Evolutionary conservation across 2,329 filamentous ascomycete species (phyloP).

Genomic region (Xylariaceae sp.): DNA sequence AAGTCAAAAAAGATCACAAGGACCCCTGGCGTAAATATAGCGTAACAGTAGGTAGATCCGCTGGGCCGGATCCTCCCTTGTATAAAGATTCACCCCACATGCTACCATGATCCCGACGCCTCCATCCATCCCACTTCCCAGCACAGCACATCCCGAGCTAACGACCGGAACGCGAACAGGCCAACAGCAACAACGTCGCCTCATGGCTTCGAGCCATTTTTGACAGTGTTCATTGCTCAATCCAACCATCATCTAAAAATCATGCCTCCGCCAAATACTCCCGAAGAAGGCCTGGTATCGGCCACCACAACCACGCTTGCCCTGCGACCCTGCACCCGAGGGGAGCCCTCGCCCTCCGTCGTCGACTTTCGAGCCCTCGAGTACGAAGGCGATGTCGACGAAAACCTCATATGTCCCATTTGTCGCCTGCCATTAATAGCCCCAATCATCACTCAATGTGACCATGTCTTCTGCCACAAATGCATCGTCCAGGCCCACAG

Average conservation of each 20-base stretch:
- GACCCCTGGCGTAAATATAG: too few relatives aligned
- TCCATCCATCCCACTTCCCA: too few relatives aligned
- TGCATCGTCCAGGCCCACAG: constrained; percentile 48
- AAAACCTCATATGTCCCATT: constrained; percentile 49
- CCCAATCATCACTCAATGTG: constrained; percentile 58
- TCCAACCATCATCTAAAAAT: constrained; percentile 8
- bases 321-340: constrained; percentile 22
- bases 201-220: constrained; percentile 14
- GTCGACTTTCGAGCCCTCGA: constrained; percentile 44
- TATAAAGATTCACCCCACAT: too few relatives aligned
- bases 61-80: too few relatives aligned
- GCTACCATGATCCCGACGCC: too few relatives aligned
- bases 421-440: constrained; percentile 59
- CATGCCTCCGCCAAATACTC: constrained; percentile 36
- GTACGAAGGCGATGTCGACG: constrained; percentile 41
- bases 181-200: not conserved
- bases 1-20: too few relatives aligned
- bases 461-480: constrained; percentile 61
- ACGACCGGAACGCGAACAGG: too few relatives aligned
- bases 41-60: too few relatives aligned
- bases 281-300: constrained; percentile 29
- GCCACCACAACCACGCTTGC: constrained; percentile 23
- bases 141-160: too few relatives aligned
- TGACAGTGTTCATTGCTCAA: constrained; percentile 10
- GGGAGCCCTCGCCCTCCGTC: constrained; percentile 13